A percentile compares a stretch with the other conserved stretches of the same genome.
phyloP scores from a whole-genome alignment of 495 filamentous ascomycete species.

The Oidiodendron maius region DNA sequence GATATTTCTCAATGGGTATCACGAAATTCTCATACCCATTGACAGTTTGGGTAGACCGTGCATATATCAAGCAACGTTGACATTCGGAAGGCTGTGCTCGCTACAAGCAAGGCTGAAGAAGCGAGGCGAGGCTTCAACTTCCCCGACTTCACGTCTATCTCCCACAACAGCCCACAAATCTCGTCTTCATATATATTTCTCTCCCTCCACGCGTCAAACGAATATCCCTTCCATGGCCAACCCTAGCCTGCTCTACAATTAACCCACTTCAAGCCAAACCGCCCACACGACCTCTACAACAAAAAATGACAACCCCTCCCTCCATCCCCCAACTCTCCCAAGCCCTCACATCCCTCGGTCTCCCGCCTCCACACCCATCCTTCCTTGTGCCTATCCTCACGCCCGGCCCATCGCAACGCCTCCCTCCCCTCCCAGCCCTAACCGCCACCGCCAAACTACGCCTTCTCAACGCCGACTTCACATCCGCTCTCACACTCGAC shows the following conservation, averaged over 20 bases:
- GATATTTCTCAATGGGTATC: background rate
- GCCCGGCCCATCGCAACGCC: slow-evolving; percentile 25
- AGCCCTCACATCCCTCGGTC: slow-evolving; percentile 24
- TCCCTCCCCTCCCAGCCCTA: slow-evolving; percentile 64
- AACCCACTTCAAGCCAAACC: no score
- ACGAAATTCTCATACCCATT: no score
- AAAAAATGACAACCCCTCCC: slow-evolving; percentile 8
- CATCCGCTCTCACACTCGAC: slow-evolving; percentile 45
- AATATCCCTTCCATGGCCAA: no score
- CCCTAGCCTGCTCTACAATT: no score
- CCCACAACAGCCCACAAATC: background rate
- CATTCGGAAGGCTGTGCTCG: background rate
- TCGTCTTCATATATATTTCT: no score
- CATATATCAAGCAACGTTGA: background rate
- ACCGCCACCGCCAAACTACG: slow-evolving; percentile 76
- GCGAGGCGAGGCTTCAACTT: background rate
- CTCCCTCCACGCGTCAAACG: no score
- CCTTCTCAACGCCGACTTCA: slow-evolving; percentile 71
- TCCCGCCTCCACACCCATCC: slow-evolving; percentile 24
- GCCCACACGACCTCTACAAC: background rate
- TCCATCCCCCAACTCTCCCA: slow-evolving; percentile 21
- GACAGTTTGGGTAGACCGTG: no score
- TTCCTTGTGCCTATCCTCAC: slow-evolving; percentile 27
- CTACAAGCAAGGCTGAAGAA: background rate
- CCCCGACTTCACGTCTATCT: background rate